phyloP scores from a whole-genome alignment of 2,329 filamentous ascomycete genomes.

The Mycosphaerella arachidis region DNA sequence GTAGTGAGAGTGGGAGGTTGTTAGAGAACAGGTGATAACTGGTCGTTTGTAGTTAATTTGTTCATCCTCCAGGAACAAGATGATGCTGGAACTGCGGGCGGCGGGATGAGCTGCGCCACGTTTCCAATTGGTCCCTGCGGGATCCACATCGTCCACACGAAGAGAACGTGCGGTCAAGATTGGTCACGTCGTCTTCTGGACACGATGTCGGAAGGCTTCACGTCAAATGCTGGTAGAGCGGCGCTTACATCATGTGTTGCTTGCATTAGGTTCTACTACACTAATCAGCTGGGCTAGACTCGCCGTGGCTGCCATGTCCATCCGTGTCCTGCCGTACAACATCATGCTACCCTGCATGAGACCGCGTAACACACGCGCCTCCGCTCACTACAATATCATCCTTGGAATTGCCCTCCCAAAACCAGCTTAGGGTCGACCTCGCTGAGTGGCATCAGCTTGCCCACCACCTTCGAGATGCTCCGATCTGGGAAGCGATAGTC shows the following conservation, averaged over 20 bases:
- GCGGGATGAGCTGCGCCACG: background rate
- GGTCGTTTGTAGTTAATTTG: background rate
- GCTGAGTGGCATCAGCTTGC: slow-evolving; percentile 10
- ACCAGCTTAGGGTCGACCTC: slow-evolving; percentile 15
- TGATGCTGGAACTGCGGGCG: background rate
- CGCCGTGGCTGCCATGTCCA: background rate
- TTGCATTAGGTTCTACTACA: background rate
- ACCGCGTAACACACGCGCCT: background rate
- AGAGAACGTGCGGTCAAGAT: background rate
- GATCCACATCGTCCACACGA: background rate
- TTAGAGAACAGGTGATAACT: background rate
- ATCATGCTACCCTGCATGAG: background rate
- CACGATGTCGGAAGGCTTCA: background rate
- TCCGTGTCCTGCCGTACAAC: slow-evolving; percentile 1
- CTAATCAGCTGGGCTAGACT: background rate
- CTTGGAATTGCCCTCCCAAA: slow-evolving; percentile 5
- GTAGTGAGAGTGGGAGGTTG: background rate
- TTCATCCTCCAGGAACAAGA: background rate
- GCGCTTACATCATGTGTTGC: background rate
- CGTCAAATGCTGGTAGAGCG: background rate
- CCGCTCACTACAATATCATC: background rate
- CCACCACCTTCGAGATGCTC: background rate
- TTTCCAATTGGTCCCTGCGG: background rate
- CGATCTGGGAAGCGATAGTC: slow-evolving; percentile 17
- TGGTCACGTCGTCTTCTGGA: background rate